phyloP scores from a whole-genome alignment of 2,329 filamentous ascomycete genomes.

The Geoglossum cookeanum region DNA sequence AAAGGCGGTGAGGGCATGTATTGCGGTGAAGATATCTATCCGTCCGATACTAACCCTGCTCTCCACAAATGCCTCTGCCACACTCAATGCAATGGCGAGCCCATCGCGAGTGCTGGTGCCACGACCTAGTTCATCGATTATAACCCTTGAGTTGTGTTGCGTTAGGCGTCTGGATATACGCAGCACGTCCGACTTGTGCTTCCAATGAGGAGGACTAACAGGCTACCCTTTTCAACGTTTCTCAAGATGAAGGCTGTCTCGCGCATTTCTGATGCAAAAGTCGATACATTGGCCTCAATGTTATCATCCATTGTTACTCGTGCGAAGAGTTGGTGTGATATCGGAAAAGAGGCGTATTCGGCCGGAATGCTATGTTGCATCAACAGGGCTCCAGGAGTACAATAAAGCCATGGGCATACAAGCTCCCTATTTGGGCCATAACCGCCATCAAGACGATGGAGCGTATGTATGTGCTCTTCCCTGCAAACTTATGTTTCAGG shows the following conservation, averaged over 20 bases:
- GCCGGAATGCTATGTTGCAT: conserved; percentile 46
- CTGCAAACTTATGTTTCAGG: not conserved
- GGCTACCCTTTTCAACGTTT: conserved; percentile 57
- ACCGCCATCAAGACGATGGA: conserved; percentile 67
- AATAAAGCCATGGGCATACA: conserved; percentile 18
- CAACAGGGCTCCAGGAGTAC: not conserved
- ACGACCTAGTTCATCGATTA: conserved; percentile 82
- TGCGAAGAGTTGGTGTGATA: conserved; percentile 71
- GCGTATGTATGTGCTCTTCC: conserved; percentile 55
- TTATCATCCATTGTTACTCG: conserved; percentile 73
- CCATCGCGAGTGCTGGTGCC: conserved; percentile 83
- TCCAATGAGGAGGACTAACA: conserved; percentile 21
- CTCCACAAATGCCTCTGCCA: conserved; percentile 71
- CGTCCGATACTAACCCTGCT: conserved; percentile 25
- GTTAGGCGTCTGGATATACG: not conserved
- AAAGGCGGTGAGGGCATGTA: conserved; percentile 3
- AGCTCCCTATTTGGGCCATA: conserved; percentile 87
- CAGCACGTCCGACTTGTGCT: not conserved
- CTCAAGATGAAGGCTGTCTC: conserved; percentile 85
- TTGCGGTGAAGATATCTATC: not conserved
- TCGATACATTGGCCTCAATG: conserved; percentile 79
- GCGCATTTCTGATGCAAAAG: conserved; percentile 86
- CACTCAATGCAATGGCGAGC: conserved; percentile 70
- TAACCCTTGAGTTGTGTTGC: conserved; percentile 26
- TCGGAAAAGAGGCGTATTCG: conserved; percentile 59